Percentiles rank a stretch among this genome's conserved stretches.
phyloP scores from a whole-genome alignment of 257 asterid species.

The Petunia axillaris region DNA sequence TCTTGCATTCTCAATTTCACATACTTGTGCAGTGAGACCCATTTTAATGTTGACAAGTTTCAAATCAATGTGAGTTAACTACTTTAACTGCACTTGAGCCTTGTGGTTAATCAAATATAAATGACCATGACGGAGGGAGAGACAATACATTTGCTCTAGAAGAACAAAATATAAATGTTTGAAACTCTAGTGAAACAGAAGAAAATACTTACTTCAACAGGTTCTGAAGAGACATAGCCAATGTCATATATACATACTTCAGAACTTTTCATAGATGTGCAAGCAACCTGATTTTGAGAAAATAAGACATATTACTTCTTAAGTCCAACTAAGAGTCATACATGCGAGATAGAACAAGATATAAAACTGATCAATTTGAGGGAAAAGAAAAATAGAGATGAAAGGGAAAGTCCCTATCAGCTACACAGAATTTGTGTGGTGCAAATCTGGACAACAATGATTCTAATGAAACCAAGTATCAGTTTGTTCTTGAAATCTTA shows the following conservation, averaged over 20 bases:
- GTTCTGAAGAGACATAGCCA: constrained; percentile 80
- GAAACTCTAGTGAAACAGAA: constrained; percentile 28
- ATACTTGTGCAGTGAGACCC: no score
- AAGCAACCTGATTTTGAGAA: constrained; percentile 61
- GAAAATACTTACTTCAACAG: constrained; percentile 69
- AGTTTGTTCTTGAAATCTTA: no score
- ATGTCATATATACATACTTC: constrained; percentile 72
- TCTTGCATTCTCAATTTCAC: no score
- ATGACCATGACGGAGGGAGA: background rate
- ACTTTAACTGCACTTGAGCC: constrained; percentile 7
- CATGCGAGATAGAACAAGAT: background rate
- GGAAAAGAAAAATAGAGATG: background rate
- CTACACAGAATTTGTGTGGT: background rate
- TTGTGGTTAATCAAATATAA: background rate
- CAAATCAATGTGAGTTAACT: background rate
- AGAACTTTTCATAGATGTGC: constrained; percentile 71
- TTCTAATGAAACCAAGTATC: no score
- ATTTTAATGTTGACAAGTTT: background rate
- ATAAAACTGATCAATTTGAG: constrained; percentile 14
- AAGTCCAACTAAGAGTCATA: constrained; percentile 16
- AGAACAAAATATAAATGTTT: constrained; percentile 23
- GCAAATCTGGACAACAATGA: background rate
- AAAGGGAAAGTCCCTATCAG: background rate
- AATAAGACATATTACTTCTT: constrained; percentile 16
- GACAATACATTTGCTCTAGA: constrained; percentile 12